A percentile compares a stretch with the other conserved stretches of the same genome.
These are phyloP conservation scores for Saccharomycopsis microspora DNA, from an alignment of 805 yeast genomes.

Conservation along the genomic window DNA sequence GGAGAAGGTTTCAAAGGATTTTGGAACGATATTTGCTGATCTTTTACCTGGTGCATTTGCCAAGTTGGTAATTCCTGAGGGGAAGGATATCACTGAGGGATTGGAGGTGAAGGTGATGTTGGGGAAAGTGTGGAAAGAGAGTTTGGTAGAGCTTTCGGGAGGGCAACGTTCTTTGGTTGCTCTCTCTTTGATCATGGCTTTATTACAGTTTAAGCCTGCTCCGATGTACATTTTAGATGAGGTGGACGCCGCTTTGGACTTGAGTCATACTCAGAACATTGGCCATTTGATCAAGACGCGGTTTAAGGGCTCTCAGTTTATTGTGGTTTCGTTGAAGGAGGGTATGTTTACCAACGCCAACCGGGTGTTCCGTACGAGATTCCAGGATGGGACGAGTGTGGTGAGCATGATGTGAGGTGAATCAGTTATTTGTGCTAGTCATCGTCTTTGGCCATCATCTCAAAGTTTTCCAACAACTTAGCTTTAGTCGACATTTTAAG, in stretches of 20 bases:
- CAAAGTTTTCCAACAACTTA: background rate
- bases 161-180: conserved; percentile 96
- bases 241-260: conserved; percentile 96
- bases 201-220: conserved; percentile 92
- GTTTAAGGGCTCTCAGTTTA: conserved; percentile 92
- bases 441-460: background rate
- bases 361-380: conserved; percentile 82
- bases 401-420: conserved; percentile 54
- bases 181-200: conserved; percentile 79
- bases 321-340: conserved; percentile 92
- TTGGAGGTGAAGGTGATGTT: conserved; percentile 81
- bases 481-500: background rate
- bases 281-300: conserved; percentile 93
- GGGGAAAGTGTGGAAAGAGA: conserved; percentile 93
- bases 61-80: conserved; percentile 71
- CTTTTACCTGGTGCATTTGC: conserved; percentile 85
- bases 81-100: conserved; percentile 80
- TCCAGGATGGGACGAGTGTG: conserved; percentile 93
- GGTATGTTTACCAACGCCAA: conserved; percentile 98
- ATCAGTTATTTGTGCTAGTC: background rate
- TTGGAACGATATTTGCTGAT: conserved; percentile 83
- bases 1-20: conserved; percentile 77
- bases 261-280: conserved; percentile 94
- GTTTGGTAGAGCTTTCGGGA: conserved; percentile 89
- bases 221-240: conserved; percentile 97